Conservation (phyloP, 2,329 filamentous ascomycete species). For the Ascochyta lentis region DNA sequence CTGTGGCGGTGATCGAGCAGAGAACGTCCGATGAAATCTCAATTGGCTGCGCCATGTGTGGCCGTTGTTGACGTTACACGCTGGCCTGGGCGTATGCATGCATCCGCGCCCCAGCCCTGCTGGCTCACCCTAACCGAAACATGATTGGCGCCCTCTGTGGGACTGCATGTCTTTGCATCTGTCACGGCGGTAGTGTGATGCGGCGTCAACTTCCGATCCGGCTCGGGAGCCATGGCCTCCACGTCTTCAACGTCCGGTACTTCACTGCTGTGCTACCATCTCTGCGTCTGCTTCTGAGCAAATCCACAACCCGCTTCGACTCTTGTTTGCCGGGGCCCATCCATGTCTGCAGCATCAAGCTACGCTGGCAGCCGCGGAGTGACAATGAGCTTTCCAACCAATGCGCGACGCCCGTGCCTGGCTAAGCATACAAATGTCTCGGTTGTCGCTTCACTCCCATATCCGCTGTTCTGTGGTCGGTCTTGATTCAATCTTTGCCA, state of each 20-base stretch:
- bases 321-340: conserved; percentile 34
- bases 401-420: conserved; percentile 27
- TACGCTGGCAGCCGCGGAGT: conserved; percentile 42
- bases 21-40: neutral
- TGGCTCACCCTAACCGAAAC: conserved; percentile 20
- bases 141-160: conserved; percentile 33
- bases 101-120: conserved; percentile 27
- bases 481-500: conserved; percentile 25
- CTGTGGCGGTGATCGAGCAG: neutral
- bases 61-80: conserved; percentile 11
- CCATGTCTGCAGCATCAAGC: conserved; percentile 29
- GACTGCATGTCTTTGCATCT: conserved; percentile 3
- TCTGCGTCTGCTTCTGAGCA: conserved; percentile 17
- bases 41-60: conserved; percentile 15
- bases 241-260: conserved; percentile 12
- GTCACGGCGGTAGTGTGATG: conserved; percentile 25
- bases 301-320: conserved; percentile 18
- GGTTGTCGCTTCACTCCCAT: conserved; percentile 41
- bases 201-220: conserved; percentile 24
- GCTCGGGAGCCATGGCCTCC: conserved; percentile 22
- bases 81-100: conserved; percentile 30
- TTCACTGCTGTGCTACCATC: conserved; percentile 25
- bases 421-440: conserved; percentile 41
- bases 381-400: conserved; percentile 42
- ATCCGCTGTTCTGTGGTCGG: conserved; percentile 18